A percentile compares a stretch with the other conserved stretches of the same genome.
These are phyloP conservation scores for Paramecium sonneborni DNA, from an alignment of 73 alveolate genomes.

Conservation along the genomic window DNA sequence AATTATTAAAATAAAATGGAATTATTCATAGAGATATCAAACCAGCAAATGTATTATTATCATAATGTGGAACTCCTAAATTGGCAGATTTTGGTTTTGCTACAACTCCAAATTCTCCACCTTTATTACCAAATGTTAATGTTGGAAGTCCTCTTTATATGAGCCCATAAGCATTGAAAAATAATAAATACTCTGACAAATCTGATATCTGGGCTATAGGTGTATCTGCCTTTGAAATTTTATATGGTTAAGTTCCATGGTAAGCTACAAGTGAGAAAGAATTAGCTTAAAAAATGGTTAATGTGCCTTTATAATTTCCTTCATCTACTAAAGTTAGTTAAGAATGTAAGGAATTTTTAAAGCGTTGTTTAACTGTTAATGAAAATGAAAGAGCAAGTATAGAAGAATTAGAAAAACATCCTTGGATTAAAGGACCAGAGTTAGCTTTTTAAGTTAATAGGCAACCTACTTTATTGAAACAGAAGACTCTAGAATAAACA, in stretches of 20 bases:
- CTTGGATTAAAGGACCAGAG: conserved; percentile 21
- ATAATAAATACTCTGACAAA: conserved; percentile 49
- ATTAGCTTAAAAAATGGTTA: conserved; percentile 49
- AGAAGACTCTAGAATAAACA: background rate
- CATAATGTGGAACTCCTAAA: conserved; percentile 57
- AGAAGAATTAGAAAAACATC: conserved; percentile 51
- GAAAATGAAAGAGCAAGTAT: conserved; percentile 41
- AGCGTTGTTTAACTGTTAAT: conserved; percentile 20
- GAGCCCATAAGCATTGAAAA: conserved; percentile 76
- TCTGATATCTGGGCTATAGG: conserved; percentile 67
- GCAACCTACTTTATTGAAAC: background rate
- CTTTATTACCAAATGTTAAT: conserved; percentile 64
- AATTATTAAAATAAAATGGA: conserved; percentile 43
- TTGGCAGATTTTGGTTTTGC: conserved; percentile 67
- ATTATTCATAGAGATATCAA: conserved; percentile 71
- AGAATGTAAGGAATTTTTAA: conserved; percentile 53
- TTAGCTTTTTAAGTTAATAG: background rate
- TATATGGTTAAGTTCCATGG: conserved; percentile 63
- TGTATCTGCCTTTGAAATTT: conserved; percentile 51
- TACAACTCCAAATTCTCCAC: conserved; percentile 50
- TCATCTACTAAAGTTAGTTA: conserved; percentile 12
- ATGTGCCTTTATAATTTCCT: conserved; percentile 52
- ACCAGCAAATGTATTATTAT: conserved; percentile 67
- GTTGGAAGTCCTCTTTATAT: conserved; percentile 88
- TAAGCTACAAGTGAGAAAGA: conserved; percentile 61